These are phyloP conservation scores for Colletotrichum noveboracense DNA, from an alignment of 2,329 filamentous ascomycete genomes.

Conservation along the genomic window DNA sequence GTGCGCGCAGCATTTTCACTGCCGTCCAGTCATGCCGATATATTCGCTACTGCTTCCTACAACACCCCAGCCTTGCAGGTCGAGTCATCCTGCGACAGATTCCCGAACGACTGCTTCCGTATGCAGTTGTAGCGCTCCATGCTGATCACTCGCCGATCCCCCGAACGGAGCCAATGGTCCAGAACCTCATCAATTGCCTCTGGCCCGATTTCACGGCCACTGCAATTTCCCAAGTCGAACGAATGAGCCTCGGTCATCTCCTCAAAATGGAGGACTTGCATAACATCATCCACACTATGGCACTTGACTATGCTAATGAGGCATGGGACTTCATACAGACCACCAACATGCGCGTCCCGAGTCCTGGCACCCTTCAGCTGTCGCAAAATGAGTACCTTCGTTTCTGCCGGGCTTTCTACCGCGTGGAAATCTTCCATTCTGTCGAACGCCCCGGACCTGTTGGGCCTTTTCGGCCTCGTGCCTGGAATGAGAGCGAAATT, in stretches of 20 bases:
- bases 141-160: neutral
- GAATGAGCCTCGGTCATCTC: neutral
- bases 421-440: rapidly evolving
- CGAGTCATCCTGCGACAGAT: rapidly evolving
- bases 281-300: neutral
- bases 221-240: neutral
- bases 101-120: rapidly evolving
- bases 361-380: rapidly evolving
- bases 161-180: neutral
- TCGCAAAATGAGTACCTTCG: neutral
- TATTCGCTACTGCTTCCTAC: rapidly evolving
- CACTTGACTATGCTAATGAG: neutral
- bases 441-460: no score
- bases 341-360: neutral
- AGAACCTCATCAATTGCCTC: rapidly evolving
- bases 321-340: neutral
- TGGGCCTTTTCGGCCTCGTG: no score
- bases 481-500: neutral
- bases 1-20: rapidly evolving
- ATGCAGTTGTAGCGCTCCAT: rapidly evolving
- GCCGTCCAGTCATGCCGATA: rapidly evolving
- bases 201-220: neutral
- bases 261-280: rapidly evolving
- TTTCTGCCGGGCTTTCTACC: neutral
- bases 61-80: neutral